These are phyloP conservation scores for Zygosaccharomyces lentus DNA, from an alignment of 805 yeast species.

Conservation along the genomic window DNA sequence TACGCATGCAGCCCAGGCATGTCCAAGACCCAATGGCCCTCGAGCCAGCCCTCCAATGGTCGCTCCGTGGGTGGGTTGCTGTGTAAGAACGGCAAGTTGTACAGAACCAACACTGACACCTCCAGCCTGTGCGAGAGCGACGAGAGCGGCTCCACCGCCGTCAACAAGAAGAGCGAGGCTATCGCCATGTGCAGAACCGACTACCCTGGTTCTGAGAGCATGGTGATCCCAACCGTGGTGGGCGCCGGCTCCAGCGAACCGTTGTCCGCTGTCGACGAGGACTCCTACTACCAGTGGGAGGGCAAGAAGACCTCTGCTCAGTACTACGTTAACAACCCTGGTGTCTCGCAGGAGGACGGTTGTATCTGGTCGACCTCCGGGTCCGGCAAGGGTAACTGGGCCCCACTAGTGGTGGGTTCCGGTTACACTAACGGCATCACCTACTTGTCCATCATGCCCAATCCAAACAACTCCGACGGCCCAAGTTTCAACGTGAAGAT, in stretches of 20 bases:
- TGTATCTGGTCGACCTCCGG: slow-evolving; percentile 88
- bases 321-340: slow-evolving; percentile 96
- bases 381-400: slow-evolving; percentile 93
- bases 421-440: slow-evolving; percentile 70
- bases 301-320: slow-evolving; percentile 87
- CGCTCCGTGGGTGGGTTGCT: slow-evolving; percentile 67
- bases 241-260: slow-evolving; percentile 60
- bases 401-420: slow-evolving; percentile 92
- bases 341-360: slow-evolving; percentile 84
- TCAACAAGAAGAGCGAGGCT: slow-evolving; percentile 44
- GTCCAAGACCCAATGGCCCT: slow-evolving; percentile 80
- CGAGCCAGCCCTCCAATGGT: slow-evolving; percentile 61
- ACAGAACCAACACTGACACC: slow-evolving; percentile 50
- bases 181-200: slow-evolving; percentile 96
- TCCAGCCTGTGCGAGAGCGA: slow-evolving; percentile 67
- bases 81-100: slow-evolving; percentile 59
- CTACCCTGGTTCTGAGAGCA: slow-evolving; percentile 98
- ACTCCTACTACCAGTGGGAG: slow-evolving; percentile 73
- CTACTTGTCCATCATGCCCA: slow-evolving; percentile 88
- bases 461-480: slow-evolving; percentile 76
- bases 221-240: slow-evolving; percentile 90
- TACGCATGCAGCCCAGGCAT: slow-evolving; percentile 76
- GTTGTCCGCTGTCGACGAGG: slow-evolving; percentile 76
- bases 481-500: slow-evolving; percentile 75
- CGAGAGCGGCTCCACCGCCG: slow-evolving; percentile 48